A percentile compares a stretch with the other conserved stretches of the same genome.
Evolutionary conservation across 2,329 filamentous ascomycete genomes (phyloP).

Genomic region (Neoascochyta sp.): DNA sequence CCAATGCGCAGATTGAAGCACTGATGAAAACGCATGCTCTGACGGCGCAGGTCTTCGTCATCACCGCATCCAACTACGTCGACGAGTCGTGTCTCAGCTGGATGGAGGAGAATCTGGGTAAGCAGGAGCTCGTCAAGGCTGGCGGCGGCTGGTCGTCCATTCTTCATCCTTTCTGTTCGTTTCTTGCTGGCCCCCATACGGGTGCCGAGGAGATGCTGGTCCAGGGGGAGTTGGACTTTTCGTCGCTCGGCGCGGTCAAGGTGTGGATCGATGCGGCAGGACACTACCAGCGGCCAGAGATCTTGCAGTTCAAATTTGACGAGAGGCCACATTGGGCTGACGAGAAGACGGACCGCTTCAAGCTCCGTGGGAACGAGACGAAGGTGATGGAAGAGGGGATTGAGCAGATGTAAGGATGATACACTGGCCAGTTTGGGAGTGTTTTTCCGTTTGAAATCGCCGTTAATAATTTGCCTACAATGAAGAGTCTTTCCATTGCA

Average conservation of each 20-base stretch:
- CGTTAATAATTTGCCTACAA: too few relatives aligned
- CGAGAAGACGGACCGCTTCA: conserved; percentile 26
- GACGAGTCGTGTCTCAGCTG: conserved; percentile 43
- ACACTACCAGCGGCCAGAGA: conserved; percentile 37
- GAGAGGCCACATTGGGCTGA: conserved; percentile 29
- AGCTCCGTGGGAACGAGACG: conserved; percentile 9
- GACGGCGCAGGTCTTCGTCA: conserved; percentile 45
- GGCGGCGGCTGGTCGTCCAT: conserved; percentile 38
- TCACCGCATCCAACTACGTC: conserved; percentile 44
- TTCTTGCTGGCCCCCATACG: conserved; percentile 34
- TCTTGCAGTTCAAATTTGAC: conserved; percentile 34
- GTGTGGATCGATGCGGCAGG: conserved; percentile 39
- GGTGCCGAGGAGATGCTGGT: conserved; percentile 35
- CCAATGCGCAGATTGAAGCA: conserved; percentile 46
- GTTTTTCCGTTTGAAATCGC: too few relatives aligned
- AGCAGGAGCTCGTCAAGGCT: conserved; percentile 32
- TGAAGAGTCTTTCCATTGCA: too few relatives aligned
- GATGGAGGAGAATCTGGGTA: conserved; percentile 37
- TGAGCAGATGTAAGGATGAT: conserved; percentile 6
- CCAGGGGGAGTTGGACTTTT: conserved; percentile 36
- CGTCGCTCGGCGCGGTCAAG: conserved; percentile 31
- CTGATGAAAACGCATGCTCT: conserved; percentile 48
- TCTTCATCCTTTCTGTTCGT: conserved; percentile 36
- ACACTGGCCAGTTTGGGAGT: too few relatives aligned
- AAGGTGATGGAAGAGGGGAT: conserved; percentile 8